These are phyloP conservation scores for Magnolia changhungtana DNA, from an alignment of 164 flowering plant genomes.

Conservation along the genomic window DNA sequence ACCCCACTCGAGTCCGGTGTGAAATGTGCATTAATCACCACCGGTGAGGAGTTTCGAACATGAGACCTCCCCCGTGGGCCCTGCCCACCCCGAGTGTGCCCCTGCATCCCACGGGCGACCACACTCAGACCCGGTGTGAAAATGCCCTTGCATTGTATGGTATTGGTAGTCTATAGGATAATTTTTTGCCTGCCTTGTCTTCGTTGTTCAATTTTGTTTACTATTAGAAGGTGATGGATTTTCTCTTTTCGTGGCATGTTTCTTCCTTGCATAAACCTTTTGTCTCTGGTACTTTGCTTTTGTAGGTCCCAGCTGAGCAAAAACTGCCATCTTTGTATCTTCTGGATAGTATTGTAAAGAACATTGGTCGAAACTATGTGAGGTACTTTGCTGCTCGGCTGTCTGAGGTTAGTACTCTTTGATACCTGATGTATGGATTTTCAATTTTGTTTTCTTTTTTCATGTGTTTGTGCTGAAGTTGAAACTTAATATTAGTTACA, in stretches of 20 bases:
- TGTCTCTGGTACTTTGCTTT: conserved; percentile 14
- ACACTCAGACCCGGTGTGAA: too few species aligned
- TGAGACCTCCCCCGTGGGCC: too few species aligned
- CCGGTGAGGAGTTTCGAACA: too few species aligned
- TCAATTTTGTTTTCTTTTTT: not conserved
- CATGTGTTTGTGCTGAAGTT: not conserved
- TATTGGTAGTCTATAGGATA: too few species aligned
- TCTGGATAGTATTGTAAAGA: conserved; percentile 92
- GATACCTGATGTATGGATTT: not conserved
- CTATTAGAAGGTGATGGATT: not conserved
- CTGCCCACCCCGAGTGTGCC: too few species aligned
- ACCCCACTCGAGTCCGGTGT: too few species aligned
- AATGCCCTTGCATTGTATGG: too few species aligned
- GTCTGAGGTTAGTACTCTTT: conserved; percentile 63
- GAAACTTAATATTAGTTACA: not conserved
- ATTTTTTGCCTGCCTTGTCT: too few species aligned
- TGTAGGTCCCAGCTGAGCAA: conserved; percentile 77
- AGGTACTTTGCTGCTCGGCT: conserved; percentile 69
- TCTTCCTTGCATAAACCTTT: not conserved
- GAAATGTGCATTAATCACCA: too few species aligned
- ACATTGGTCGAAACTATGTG: conserved; percentile 75
- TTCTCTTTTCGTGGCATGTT: not conserved
- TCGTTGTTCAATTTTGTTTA: not conserved
- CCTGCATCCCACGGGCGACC: too few species aligned
- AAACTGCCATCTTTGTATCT: conserved; percentile 89